Base-by-base conservation (phyloP, 768 basidiomycete genomes). In the Boletus tomentosulus region DNA sequence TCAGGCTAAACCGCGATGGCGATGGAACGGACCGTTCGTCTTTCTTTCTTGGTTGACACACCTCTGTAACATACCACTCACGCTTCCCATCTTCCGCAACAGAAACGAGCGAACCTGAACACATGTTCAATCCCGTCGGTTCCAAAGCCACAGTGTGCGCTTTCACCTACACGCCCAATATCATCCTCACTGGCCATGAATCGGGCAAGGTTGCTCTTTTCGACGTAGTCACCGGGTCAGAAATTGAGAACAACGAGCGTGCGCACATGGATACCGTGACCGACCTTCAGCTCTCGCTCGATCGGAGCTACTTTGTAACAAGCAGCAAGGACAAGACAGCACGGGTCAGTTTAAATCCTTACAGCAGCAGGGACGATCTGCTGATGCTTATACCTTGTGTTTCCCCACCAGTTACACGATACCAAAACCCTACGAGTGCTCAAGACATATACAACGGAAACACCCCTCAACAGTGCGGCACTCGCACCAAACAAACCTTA, bases 121-220 rank as follows among this genome's bases (percentile, higher is more conserved):
- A 83, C 62, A 81, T 89, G 71, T 95, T 97, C 78, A 80, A 88
- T 70, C 90, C 94, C 12, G 76, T 91, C 55, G 95, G 94, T 27
- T 91, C 91, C 55, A 98, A 98, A 74, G 91, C 94, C n/a, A 98
- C 92, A 2, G 93, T 98, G 38, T 95, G 92, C 67, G 86, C 92
- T 5, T 98, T 97, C 71, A 88, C 91, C 4, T 81, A 86, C 48
- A 77, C 79, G 12, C 85, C 87, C 24, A 81, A 86, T 38, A 71
- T 87, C 57, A 86, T 99, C 70, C 76, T 98, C 55, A 96, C 94
- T 3, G 96, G 93, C 6, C 97, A 99, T 73, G 95, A 98, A 74
- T 92, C 92, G 41, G 97, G 97, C 16, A 98, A 96, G 68, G 80
- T 98, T 34, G 87, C 92, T 8, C 76, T 97, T 38, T 98, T 93